Evolutionary conservation across 768 basidiomycete species (phyloP).

Genomic region (Suillus plorans): DNA sequence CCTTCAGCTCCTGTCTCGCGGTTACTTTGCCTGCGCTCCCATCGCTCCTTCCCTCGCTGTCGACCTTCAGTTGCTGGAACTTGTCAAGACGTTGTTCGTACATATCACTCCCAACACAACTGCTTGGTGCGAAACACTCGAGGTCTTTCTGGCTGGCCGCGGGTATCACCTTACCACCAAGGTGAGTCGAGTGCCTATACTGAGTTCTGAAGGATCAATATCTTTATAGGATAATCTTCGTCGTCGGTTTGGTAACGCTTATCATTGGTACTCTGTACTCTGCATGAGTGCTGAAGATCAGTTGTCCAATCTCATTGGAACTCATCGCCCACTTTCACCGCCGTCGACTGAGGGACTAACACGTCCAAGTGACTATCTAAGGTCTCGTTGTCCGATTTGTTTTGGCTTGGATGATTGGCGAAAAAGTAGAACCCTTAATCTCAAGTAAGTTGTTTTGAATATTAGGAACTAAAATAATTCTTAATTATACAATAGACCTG

Average conservation of each 20-base stretch:
- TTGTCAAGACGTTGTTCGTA: constrained; percentile 28
- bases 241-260: constrained; percentile 22
- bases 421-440: neutral
- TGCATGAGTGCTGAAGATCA: constrained; percentile 18
- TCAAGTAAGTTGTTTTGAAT: neutral
- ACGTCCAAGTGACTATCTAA: constrained; percentile 13
- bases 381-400: constrained; percentile 24
- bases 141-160: constrained; percentile 20
- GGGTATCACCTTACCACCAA: constrained; percentile 13
- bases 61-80: constrained; percentile 29
- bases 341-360: neutral
- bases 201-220: neutral
- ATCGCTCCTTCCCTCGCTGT: constrained; percentile 30
- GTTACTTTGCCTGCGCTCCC: constrained; percentile 31
- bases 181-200: neutral
- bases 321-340: neutral
- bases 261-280: constrained; percentile 27
- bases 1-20: constrained; percentile 23
- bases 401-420: constrained; percentile 17
- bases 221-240: constrained; percentile 22
- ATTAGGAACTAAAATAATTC: neutral
- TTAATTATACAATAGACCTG: neutral
- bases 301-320: constrained; percentile 18
- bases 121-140: constrained; percentile 27
- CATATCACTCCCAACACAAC: constrained; percentile 27